These are phyloP conservation scores for Candida ortonii DNA, from an alignment of 805 yeast species.

Conservation along the genomic window DNA sequence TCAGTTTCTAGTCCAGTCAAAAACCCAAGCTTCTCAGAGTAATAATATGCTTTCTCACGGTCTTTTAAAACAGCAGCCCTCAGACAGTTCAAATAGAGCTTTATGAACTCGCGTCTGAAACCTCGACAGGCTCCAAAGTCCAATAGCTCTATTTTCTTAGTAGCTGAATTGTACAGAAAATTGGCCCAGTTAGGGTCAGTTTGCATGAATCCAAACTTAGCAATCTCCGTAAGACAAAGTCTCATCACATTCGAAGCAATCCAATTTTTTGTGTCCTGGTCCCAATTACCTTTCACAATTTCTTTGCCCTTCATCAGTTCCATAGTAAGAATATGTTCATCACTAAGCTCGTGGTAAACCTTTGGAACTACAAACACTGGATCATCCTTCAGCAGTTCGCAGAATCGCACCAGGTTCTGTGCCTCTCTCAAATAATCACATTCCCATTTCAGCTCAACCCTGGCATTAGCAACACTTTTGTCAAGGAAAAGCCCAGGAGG, in stretches of 20 bases:
- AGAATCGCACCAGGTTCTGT: slow-evolving; percentile 63
- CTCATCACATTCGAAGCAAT: slow-evolving; percentile 85
- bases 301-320: slow-evolving; percentile 80
- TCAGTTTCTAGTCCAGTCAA: slow-evolving; percentile 87
- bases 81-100: slow-evolving; percentile 65
- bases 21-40: slow-evolving; percentile 76
- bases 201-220: slow-evolving; percentile 87
- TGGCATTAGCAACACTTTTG: slow-evolving; percentile 87
- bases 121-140: slow-evolving; percentile 96
- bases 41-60: slow-evolving; percentile 56
- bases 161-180: slow-evolving; percentile 73
- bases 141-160: slow-evolving; percentile 73
- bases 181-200: slow-evolving; percentile 99
- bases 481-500: slow-evolving; percentile 93
- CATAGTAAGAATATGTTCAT: slow-evolving; percentile 86
- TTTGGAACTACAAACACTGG: slow-evolving; percentile 75
- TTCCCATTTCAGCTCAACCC: slow-evolving; percentile 94
- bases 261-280: slow-evolving; percentile 72
- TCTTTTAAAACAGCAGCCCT: slow-evolving; percentile 74
- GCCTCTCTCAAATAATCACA: slow-evolving; percentile 95
- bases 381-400: slow-evolving; percentile 56
- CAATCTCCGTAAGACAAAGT: slow-evolving; percentile 81
- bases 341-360: slow-evolving; percentile 73
- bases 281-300: slow-evolving; percentile 72
- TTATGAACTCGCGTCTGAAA: slow-evolving; percentile 64